Base-by-base conservation (phyloP, 768 basidiomycete genomes). In the Leccinum ochraceum region DNA sequence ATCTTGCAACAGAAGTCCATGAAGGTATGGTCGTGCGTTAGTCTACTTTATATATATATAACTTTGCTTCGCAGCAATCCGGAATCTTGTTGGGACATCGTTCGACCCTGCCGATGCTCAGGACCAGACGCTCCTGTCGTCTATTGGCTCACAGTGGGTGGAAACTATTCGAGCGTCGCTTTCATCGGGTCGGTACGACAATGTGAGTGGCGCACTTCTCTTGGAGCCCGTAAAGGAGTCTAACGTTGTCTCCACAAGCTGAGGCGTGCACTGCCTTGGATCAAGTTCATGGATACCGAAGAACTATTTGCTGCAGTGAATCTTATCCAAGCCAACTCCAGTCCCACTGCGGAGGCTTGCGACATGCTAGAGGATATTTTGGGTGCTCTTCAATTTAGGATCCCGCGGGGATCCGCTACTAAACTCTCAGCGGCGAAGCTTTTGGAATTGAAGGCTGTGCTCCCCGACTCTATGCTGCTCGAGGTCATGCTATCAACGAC, bases 401-500 rank as follows among this genome's bases (percentile, higher is more conserved):
- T 52, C 0, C 55, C 61, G 1, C 39, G 2, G 26, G 60, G 61
- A 26, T 59, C 57, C 10, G 26, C 46, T 22, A 55, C 56, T 6
- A 57, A 57, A 5, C 50, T 74, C 22, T 70, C 77, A 44, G 62
- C 81, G 2, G 72, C 75, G 6, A 72, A 72, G 11, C 75, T 87
- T 1, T 61, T 84, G 8, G 64, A 69, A 3, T 64, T 85, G 32
- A 76, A 72, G 17, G 39, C 64, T 6, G 28, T 75, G 9, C 64
- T 83, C 10, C 72, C 76, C 10, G 64, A 71, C n/a, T 79, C 76
- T 16, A 9, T 57, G 1, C 60, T 75, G 2, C 73, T 86, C 0
- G 83, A 87, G 46, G 74, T 79, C 9, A 69, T 87, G 60, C 75
- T 87, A 22, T 79, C 83, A 2, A 64, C 66, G 4, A 72, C 77